phyloP scores from a whole-genome alignment of 768 basidiomycete species.

The Pulveroboletus sp. region DNA sequence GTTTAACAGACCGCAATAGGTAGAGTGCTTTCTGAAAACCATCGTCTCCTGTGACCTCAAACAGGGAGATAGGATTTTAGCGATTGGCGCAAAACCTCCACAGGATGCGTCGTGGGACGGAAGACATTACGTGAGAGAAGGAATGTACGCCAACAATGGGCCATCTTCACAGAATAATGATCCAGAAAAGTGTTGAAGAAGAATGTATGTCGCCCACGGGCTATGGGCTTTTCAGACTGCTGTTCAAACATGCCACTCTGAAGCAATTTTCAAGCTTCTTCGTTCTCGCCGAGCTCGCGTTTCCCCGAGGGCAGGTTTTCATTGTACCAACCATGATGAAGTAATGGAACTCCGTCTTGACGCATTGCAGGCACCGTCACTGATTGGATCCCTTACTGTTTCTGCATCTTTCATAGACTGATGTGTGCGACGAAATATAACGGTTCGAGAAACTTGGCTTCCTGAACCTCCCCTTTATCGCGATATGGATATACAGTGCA shows the following conservation, averaged over 20 bases:
- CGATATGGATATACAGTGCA: slow-evolving; percentile 13
- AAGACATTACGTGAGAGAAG: slow-evolving; percentile 14
- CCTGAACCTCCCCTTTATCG: slow-evolving; percentile 12
- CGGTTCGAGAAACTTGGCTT: slow-evolving; percentile 3
- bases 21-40: not conserved
- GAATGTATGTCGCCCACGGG: slow-evolving; percentile 15
- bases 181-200: slow-evolving; percentile 14
- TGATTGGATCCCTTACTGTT: slow-evolving; percentile 6
- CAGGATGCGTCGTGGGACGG: not conserved
- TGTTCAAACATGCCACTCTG: not conserved
- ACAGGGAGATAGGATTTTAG: not conserved
- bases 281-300: slow-evolving; percentile 10
- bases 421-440: slow-evolving; percentile 4
- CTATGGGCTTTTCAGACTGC: slow-evolving; percentile 2
- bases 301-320: slow-evolving; percentile 24
- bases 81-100: not conserved
- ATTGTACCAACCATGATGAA: slow-evolving; percentile 24
- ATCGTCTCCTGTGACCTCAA: not conserved
- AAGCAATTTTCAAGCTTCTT: slow-evolving; percentile 11
- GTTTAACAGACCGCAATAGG: not conserved
- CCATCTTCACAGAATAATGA: slow-evolving; percentile 18
- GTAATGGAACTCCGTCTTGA: slow-evolving; percentile 20
- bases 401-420: slow-evolving; percentile 17
- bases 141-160: not conserved
- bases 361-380: slow-evolving; percentile 10